phyloP scores from a whole-genome alignment of 352 stramenopile genomes.

The Globisporangium cederbergense region DNA sequence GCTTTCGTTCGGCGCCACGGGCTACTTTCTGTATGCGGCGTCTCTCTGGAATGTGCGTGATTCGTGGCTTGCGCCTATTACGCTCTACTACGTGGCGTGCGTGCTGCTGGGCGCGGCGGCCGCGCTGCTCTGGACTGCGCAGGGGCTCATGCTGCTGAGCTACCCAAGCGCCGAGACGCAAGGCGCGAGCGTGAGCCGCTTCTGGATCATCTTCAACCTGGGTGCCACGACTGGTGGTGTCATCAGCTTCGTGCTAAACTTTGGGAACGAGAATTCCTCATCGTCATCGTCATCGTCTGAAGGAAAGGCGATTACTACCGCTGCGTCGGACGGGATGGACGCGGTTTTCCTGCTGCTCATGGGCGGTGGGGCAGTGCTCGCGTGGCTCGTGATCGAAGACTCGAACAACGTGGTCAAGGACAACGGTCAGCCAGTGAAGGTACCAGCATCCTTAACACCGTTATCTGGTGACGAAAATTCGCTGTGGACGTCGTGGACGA shows the following conservation, averaged over 20 bases:
- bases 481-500: neutral
- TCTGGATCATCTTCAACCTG: slow-evolving; percentile 86
- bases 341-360: slow-evolving; percentile 59
- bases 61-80: slow-evolving; percentile 6
- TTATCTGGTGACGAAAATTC: neutral
- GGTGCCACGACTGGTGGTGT: slow-evolving; percentile 55
- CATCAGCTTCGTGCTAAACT: slow-evolving; percentile 56
- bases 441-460: neutral
- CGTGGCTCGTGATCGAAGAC: slow-evolving; percentile 35
- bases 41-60: slow-evolving; percentile 49
- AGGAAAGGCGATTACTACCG: slow-evolving; percentile 3
- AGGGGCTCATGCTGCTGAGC: slow-evolving; percentile 63
- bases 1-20: slow-evolving; percentile 49
- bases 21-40: slow-evolving; percentile 54
- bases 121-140: slow-evolving; percentile 72
- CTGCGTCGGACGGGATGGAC: slow-evolving; percentile 41
- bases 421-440: slow-evolving; percentile 14
- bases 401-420: slow-evolving; percentile 24
- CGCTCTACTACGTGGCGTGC: slow-evolving; percentile 25
- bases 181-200: slow-evolving; percentile 55
- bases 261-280: neutral
- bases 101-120: slow-evolving; percentile 50
- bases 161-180: slow-evolving; percentile 43
- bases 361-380: slow-evolving; percentile 33
- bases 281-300: neutral